A percentile compares a stretch with the other conserved stretches of the same genome.
phyloP scores from a whole-genome alignment of 2,329 filamentous ascomycete species.

The Daldinia sp. region DNA sequence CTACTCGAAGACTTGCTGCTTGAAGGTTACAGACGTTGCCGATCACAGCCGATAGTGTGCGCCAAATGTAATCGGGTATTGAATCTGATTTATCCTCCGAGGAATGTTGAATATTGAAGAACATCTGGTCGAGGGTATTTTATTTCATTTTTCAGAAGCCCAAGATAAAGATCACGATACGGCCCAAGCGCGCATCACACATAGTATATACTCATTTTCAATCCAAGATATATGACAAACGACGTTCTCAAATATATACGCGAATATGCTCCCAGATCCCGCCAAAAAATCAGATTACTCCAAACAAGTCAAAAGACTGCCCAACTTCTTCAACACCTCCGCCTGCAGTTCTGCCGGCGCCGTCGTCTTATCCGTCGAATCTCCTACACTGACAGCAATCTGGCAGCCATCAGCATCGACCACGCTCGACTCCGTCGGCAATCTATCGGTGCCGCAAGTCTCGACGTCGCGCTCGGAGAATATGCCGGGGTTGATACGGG shows the following conservation, averaged over 20 bases:
- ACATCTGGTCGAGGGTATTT: no score
- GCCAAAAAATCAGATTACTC: not conserved
- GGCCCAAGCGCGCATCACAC: not conserved
- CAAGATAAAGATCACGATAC: not conserved
- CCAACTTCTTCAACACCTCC: slow-evolving; percentile 60
- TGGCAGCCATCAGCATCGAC: slow-evolving; percentile 62
- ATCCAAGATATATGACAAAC: no score
- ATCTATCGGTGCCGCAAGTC: slow-evolving; percentile 61
- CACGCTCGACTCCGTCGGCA: slow-evolving; percentile 68
- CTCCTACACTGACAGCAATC: slow-evolving; percentile 69
- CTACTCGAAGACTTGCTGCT: no score
- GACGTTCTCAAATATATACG: slow-evolving; percentile 9
- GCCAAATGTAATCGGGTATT: no score
- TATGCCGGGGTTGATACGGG: slow-evolving; percentile 65
- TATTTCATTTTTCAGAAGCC: no score
- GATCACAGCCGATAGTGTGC: no score
- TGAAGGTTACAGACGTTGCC: no score
- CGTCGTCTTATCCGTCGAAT: slow-evolving; percentile 68
- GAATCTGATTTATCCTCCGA: no score
- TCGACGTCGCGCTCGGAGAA: slow-evolving; percentile 63
- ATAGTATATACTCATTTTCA: not conserved
- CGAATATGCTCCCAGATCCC: not conserved
- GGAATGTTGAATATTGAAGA: no score
- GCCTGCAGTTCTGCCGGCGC: slow-evolving; percentile 60
- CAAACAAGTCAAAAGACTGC: slow-evolving; percentile 57